Evolutionary conservation across 208 protist genomes (phyloP), one percentile per base, ranked within the genome.

Genomic region (Crithidia bombi): DNA sequence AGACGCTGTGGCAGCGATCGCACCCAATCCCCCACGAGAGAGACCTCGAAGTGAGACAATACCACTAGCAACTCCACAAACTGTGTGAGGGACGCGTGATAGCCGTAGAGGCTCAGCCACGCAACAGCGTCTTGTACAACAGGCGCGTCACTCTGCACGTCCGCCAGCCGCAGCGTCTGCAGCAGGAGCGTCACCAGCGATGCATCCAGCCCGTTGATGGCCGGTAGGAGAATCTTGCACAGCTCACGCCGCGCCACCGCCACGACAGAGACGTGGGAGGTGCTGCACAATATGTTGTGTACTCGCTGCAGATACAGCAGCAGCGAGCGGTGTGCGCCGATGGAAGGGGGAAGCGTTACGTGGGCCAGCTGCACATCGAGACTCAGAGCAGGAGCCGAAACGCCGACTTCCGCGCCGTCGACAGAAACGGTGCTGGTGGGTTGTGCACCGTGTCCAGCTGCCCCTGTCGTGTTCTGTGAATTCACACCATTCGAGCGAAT

Each of bases 81-180:
- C 14, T 70, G 55, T 2, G 36, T 14, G 3, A 57, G 9, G 0
- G 63, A 3, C 6, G 65, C 14, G n/a, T 65, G 11, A 12, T 35
- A 7, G 35, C 46, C 52, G 54, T 76, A 36, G 19, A 76, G 65
- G 28, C 55, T 43, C 46, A 88, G 50, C 85, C 85, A 91, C 17
- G 80, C 41, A 7, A 69, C 64, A 36, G 73, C 79, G 21, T 91
- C 85, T 25, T 81, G 77, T 3, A 91, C 14, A 23, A 88, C 10
- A 0, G 80, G 47, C 17, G 84, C 44, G 23, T 66, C 59, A 1
- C n/a, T 19, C 3, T 51, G 26, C 9, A 75, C 85, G 23, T 78
- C 65, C 12, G 79, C 61, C 19, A 72, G 11, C 5, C 73, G 70
- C 33, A 91, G 72, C 14, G 78, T 82, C 17, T 81, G 69, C 41